Conservation (phyloP, 2,329 filamentous ascomycete species). For the Stylonectria norvegica region DNA sequence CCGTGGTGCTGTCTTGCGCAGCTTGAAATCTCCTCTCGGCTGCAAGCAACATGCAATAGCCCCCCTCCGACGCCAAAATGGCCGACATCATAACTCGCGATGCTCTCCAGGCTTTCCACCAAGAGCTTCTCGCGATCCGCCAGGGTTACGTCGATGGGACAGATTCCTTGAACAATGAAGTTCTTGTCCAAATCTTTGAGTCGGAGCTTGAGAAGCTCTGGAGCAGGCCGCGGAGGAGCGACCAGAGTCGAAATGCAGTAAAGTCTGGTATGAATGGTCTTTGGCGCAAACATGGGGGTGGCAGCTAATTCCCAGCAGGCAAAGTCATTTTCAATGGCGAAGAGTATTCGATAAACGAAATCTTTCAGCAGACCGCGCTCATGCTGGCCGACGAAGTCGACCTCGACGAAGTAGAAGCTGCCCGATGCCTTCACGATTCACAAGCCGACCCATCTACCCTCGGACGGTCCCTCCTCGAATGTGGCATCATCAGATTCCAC, state of each 20-base stretch:
- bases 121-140: constrained; percentile 74
- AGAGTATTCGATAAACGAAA: constrained; percentile 77
- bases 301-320: constrained; percentile 47
- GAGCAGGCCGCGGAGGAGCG: constrained; percentile 71
- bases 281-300: constrained; percentile 6
- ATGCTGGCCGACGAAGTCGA: constrained; percentile 84
- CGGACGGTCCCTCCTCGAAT: constrained; percentile 71
- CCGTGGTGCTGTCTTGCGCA: constrained; percentile 23
- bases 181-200: constrained; percentile 68
- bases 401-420: constrained; percentile 84
- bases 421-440: constrained; percentile 70
- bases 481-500: constrained; percentile 84
- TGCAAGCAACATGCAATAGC: constrained; percentile 45
- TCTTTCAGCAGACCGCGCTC: constrained; percentile 79
- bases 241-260: constrained; percentile 69
- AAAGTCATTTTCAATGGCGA: constrained; percentile 70
- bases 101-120: constrained; percentile 78
- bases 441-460: constrained; percentile 65
- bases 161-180: constrained; percentile 66
- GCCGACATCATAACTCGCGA: constrained; percentile 70
- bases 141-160: constrained; percentile 61
- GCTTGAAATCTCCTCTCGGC: constrained; percentile 15
- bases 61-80: constrained; percentile 53
- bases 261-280: constrained; percentile 54
- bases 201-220: constrained; percentile 68